Base-by-base conservation (phyloP, 225 moss, liverwort and hornwort genomes). In the Neckera pumila region DNA sequence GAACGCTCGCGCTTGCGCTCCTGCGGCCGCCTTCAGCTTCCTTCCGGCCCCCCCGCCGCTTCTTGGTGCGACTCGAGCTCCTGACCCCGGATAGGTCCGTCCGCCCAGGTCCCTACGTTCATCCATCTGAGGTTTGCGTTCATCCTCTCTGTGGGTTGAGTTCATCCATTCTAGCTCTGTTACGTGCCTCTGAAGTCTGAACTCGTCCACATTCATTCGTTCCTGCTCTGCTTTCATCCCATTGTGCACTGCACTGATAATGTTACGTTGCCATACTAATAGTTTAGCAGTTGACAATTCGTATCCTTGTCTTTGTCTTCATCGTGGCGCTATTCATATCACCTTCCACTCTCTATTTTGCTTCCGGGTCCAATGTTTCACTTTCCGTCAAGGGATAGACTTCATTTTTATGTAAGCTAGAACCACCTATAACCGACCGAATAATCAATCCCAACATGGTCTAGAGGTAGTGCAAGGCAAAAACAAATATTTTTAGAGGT, bases 261-360 rank as follows among this genome's bases (percentile, higher is more conserved):
- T 45, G n/a, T n/a, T n/a, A n/a, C n/a, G n/a, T n/a, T n/a, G n/a
- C n/a, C n/a, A n/a, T n/a, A n/a, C 74, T 30, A 28, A 74, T 17
- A 30, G 2, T 74, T 3, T 1, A 47, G 0, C 0, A 0, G 2
- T 74, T 18, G 18, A 47, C 11, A 19, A 47, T 18, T 47, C 47
- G 7, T 19, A 47, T 47, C 19, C 4, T 49, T 0, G 2, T 4
- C 33, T 51, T 75, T 21, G 13, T 21, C 51, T 76, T 76, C 21
- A 51, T 5, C 0, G 0, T 13, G 7, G 0, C 0, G 1, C 20
- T 12, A 49, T 49, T 31, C 0, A 1, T 21, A 6, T 33, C 2
- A 51, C 2, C 21, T 0, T 34, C 30, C 11, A 1, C 3, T 0
- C 1, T 18, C 2, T 28, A 18, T 19, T 49, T 12, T 31, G 19